Conservation (phyloP, 1,284 basidiomycete species). For the Cryptococcus hybrid region DNA sequence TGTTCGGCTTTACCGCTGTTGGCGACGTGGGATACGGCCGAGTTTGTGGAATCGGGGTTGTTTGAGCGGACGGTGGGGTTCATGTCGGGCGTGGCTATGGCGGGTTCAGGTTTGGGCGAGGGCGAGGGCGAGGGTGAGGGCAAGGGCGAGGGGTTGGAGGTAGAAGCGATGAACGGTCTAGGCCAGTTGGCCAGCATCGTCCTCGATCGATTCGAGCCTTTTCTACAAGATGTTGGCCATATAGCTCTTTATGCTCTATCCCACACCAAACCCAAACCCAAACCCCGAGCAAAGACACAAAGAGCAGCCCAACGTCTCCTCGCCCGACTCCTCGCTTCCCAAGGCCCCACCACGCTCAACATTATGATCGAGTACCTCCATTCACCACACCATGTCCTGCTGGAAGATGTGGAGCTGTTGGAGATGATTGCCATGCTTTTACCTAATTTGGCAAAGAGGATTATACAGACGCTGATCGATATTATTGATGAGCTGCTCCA, state of each 20-base stretch:
- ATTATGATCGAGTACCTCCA: conserved; percentile 33
- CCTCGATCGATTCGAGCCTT: conserved; percentile 29
- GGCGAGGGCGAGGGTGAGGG: too few relatives aligned
- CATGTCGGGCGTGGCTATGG: conserved; percentile 15
- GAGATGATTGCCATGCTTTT: conserved; percentile 31
- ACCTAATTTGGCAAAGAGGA: conserved; percentile 23
- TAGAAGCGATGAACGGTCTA: conserved; percentile 19
- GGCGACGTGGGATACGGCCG: conserved; percentile 29
- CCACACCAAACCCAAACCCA: not conserved
- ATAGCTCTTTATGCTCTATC: conserved; percentile 13
- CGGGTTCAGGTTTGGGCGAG: too few relatives aligned
- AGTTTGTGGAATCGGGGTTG: conserved; percentile 13
- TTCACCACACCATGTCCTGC: conserved; percentile 18
- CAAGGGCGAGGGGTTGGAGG: not conserved
- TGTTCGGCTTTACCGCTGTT: conserved; percentile 32
- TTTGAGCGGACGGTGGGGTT: conserved; percentile 20
- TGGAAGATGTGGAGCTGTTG: conserved; percentile 27
- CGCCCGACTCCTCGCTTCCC: conserved; percentile 20
- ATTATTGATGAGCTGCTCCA: conserved; percentile 27
- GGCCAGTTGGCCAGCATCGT: conserved; percentile 26
- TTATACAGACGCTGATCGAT: conserved; percentile 26
- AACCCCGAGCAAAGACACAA: conserved; percentile 8
- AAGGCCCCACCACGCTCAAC: conserved; percentile 30
- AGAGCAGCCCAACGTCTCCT: conserved; percentile 25
- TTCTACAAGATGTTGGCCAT: conserved; percentile 15